Base-by-base conservation (phyloP, 257 asterid species). In the Solanum virginianum region DNA sequence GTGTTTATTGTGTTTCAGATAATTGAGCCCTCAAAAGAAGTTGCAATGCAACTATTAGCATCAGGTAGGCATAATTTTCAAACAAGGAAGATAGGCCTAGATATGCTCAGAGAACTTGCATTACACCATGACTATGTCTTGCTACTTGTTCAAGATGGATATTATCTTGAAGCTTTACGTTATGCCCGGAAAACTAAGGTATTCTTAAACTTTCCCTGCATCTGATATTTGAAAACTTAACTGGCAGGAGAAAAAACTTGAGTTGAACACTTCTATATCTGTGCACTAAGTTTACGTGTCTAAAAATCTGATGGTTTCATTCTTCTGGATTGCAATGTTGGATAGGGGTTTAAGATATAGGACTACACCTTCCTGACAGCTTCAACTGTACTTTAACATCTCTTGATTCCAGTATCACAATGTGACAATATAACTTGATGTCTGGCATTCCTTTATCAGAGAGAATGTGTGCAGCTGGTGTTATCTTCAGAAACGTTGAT, bases 11-110 rank as follows among this genome's bases (percentile, higher is more conserved):
- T 24, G 13, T 87, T 91, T 90, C 93, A 96, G 99, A 93, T 95
- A 86, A 89, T 96, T 81, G 99, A 94, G 90, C 98, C 98, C 80
- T 94, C 99, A 72, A 95, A 92, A 85, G 98, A 94, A 89, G 98
- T 96, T 82, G 99, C 99, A 63, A 53, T 94, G 87, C 97, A 95
- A 83, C 92, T 96, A 65, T 87, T 96, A 87, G 98, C 93, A 85
- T 93, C 95, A 80, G 98, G 99, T 60, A 90, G 90, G 82, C 92
- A 88, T 85, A 90, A 96, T 88, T 85, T 88, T 84, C 94, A 88
- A 74, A 92, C 92, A 85, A 92, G 94, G 89, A 96, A 95, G 92
- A 87, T 96, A 88, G 98, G 98, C 82, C 89, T 94, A 70, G 93
- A 85, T 88, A 96, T 95, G 95, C 94, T 96, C n/a, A 88, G 98